Conservation (phyloP, 176 grass and related monocot genomes). For the Cenchrus americanus region DNA sequence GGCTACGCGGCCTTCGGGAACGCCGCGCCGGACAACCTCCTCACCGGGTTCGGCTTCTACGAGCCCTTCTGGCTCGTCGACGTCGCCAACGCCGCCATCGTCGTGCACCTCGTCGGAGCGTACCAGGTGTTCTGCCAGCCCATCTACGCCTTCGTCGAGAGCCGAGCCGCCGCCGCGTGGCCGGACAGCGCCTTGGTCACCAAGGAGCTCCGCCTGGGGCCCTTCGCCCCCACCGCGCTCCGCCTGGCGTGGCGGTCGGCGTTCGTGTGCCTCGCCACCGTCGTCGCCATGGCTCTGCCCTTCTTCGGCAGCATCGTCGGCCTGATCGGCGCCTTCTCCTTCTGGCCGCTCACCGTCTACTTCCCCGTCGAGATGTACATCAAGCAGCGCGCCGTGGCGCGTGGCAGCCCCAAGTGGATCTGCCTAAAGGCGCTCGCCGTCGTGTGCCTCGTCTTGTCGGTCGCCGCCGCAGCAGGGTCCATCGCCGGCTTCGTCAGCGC, state of each 20-base stretch:
- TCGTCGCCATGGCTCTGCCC: slow-evolving; percentile 61
- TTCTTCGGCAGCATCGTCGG: slow-evolving; percentile 72
- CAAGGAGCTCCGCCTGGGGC: slow-evolving; percentile 44
- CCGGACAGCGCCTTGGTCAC: slow-evolving; percentile 53
- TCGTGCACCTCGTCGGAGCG: slow-evolving; percentile 65
- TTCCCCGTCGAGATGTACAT: slow-evolving; percentile 98
- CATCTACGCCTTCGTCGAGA: slow-evolving; percentile 67
- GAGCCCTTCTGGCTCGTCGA: slow-evolving; percentile 75
- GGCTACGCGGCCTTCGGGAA: slow-evolving; percentile 76
- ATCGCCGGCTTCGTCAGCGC: slow-evolving; percentile 52
- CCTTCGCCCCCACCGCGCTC: slow-evolving; percentile 47
- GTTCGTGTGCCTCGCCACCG: slow-evolving; percentile 56
- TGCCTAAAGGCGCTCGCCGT: slow-evolving; percentile 51
- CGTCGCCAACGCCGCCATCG: slow-evolving; percentile 75
- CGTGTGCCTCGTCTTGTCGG: slow-evolving; percentile 42
- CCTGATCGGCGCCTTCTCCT: slow-evolving; percentile 68
- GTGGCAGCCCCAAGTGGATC: slow-evolving; percentile 40
- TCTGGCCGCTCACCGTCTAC: slow-evolving; percentile 96
- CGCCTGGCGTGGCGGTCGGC: slow-evolving; percentile 53
- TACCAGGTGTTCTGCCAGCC: slow-evolving; percentile 79
- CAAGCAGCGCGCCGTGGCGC: slow-evolving; percentile 47
- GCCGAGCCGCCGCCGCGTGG: slow-evolving; percentile 43
- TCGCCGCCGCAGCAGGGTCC: slow-evolving; percentile 53
- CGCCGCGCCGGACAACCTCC: slow-evolving; percentile 61
- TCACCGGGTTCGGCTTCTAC: slow-evolving; percentile 79